Evolutionary conservation across 2,329 filamentous ascomycete species (phyloP), one percentile per base, ranked within the genome.

Genomic region (Podosphaera aphanis): DNA sequence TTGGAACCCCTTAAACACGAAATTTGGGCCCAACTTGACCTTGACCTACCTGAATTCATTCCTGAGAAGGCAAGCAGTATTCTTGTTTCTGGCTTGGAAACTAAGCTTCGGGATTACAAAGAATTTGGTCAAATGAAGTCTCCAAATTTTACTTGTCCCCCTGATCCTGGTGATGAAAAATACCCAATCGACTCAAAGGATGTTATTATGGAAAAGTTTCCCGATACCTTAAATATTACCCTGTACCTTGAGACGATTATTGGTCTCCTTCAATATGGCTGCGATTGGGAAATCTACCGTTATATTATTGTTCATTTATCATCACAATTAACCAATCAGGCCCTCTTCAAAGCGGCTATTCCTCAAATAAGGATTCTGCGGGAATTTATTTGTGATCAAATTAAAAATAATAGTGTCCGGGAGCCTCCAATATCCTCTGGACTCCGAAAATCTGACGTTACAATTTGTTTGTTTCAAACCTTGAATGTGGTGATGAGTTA

Each of bases 231-330:
- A 5, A 49, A 56, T 27, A 53, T 60, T 21, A 47, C 47, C 38
- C 40, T 51, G 1, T 93, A 84, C 81, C 67, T 93, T n/a, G 80
- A 86, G 50, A 69, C 76, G 10, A 67, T 92, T 33, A 71, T 83
- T 21, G 68, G 69, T n/a, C 64, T 90, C n/a, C 64, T 93, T 38
- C 74, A 80, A 51, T 70, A 76, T 46, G 80, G 79, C 36, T 73
- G 74, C 42, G 79, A 90, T 50, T 95, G 88, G 86, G 85, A 95
- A 58, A 67, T 93, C 1, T 93, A 93, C 65, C 88, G 83, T 61
- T 94, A 88, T 58, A 72, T 88, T 16, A 66, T 98, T 25, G 81
- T 84, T 5, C 83, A 93, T 59, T 65, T 94, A 8, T 82, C 84
- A 1, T 79, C 83, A 23, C 88, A 95, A 55, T 68, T 98, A 19